These are phyloP conservation scores for Hortaea sp. DNA, from an alignment of 2,329 filamentous ascomycete species.

Conservation along the genomic window DNA sequence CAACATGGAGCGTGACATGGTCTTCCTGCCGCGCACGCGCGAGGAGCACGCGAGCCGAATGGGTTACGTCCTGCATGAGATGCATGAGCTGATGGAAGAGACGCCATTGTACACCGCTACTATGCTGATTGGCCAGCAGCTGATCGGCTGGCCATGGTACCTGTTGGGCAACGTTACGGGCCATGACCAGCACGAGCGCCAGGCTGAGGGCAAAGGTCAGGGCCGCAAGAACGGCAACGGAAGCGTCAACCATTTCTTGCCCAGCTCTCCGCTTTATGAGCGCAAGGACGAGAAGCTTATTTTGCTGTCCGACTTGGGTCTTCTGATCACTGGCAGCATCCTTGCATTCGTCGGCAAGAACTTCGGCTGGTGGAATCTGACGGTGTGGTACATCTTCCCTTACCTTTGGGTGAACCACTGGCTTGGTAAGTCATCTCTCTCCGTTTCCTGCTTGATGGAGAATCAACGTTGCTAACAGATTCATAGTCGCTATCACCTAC, in stretches of 20 bases:
- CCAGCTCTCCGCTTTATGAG: slow-evolving; percentile 81
- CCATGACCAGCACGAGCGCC: slow-evolving; percentile 86
- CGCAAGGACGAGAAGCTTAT: slow-evolving; percentile 83
- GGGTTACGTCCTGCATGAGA: slow-evolving; percentile 66
- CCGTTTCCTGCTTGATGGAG: too few species aligned
- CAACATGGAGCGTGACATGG: slow-evolving; percentile 97
- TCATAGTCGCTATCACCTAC: slow-evolving; percentile 83
- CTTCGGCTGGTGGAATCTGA: slow-evolving; percentile 76
- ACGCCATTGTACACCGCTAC: slow-evolving; percentile 73
- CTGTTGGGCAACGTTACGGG: slow-evolving; percentile 86
- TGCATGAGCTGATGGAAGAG: slow-evolving; percentile 86
- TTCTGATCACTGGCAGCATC: slow-evolving; percentile 47
- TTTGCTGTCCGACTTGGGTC: slow-evolving; percentile 72
- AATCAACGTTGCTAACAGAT: not conserved
- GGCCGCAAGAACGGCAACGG: slow-evolving; percentile 79
- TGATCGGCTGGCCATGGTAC: slow-evolving; percentile 89
- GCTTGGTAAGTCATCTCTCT: slow-evolving; percentile 60
- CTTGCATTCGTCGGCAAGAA: slow-evolving; percentile 62
- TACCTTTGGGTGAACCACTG: slow-evolving; percentile 99
- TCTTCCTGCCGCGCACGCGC: slow-evolving; percentile 89
- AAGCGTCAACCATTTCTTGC: slow-evolving; percentile 93
- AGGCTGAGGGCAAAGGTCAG: slow-evolving; percentile 83
- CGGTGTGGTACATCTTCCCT: slow-evolving; percentile 89
- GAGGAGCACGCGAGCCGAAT: slow-evolving; percentile 67
- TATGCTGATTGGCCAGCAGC: slow-evolving; percentile 72